Percentiles rank a stretch among this genome's conserved stretches.
These are phyloP conservation scores for Naganishia friedmannii DNA, from an alignment of 768 basidiomycete species.

Conservation along the genomic window DNA sequence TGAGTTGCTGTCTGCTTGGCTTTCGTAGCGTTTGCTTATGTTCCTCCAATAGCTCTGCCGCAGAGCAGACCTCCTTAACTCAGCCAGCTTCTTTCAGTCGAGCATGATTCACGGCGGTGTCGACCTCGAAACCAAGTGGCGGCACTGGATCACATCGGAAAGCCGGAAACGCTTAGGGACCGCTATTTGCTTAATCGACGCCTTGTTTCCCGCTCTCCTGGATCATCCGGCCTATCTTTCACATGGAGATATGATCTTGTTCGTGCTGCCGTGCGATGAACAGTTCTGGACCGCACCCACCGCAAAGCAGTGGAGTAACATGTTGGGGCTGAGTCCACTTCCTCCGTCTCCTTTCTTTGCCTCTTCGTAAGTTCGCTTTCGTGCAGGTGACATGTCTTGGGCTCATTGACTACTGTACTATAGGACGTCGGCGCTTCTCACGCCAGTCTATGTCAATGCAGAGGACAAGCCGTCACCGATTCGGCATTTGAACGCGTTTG, in stretches of 20 bases:
- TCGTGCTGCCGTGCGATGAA: slow-evolving; percentile 27
- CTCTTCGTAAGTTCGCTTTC: slow-evolving; percentile 13
- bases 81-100: slow-evolving; percentile 3
- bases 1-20: background rate
- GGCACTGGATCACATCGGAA: slow-evolving; percentile 19
- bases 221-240: slow-evolving; percentile 27
- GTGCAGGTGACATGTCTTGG: too few species aligned
- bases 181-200: slow-evolving; percentile 24
- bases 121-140: slow-evolving; percentile 22
- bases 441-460: slow-evolving; percentile 23
- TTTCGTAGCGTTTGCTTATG: background rate
- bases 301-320: slow-evolving; percentile 26
- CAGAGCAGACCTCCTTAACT: slow-evolving; percentile 23
- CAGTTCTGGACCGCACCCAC: slow-evolving; percentile 17
- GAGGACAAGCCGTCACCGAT: slow-evolving; percentile 18
- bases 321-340: slow-evolving; percentile 20
- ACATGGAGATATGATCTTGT: slow-evolving; percentile 25
- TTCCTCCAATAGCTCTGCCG: slow-evolving; percentile 22
- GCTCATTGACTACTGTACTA: background rate
- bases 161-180: slow-evolving; percentile 25
- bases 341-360: slow-evolving; percentile 28
- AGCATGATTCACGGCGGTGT: slow-evolving; percentile 1
- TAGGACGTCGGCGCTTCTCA: slow-evolving; percentile 19
- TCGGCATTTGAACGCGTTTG: slow-evolving; percentile 25
- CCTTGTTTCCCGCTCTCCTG: slow-evolving; percentile 25